Evolutionary conservation across 805 yeast genomes (phyloP).

Genomic region (Cyberlindnera xylosilytica): DNA sequence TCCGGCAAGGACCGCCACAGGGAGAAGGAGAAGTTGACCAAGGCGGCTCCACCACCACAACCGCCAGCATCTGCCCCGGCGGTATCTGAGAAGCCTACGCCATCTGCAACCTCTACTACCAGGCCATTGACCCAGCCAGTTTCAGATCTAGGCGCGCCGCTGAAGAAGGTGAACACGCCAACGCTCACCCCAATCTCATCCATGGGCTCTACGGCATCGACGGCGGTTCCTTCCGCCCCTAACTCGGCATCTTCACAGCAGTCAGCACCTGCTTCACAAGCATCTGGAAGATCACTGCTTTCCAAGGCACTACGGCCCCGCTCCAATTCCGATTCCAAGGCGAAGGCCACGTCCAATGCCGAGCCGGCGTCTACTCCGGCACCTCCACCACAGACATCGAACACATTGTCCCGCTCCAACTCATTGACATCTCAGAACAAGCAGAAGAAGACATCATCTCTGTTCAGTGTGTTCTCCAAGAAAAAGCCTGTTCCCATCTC

Average conservation of each 20-base stretch:
- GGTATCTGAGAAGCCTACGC: too few relatives aligned
- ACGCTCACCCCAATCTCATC: constrained; percentile 12
- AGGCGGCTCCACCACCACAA: background rate
- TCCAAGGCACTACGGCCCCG: constrained; percentile 27
- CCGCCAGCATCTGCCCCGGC: background rate
- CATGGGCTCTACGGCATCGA: constrained; percentile 17
- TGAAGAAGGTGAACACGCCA: constrained; percentile 1
- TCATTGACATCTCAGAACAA: constrained; percentile 17
- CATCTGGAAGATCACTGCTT: constrained; percentile 17
- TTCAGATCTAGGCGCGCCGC: background rate
- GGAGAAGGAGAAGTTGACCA: constrained; percentile 9
- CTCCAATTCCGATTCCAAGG: constrained; percentile 23
- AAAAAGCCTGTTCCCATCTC: constrained; percentile 23
- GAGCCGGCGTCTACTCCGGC: too few relatives aligned
- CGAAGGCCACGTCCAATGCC: constrained; percentile 2
- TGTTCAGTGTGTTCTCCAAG: constrained; percentile 31
- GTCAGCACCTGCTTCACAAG: constrained; percentile 5
- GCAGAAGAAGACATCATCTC: constrained; percentile 25
- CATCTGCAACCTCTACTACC: too few relatives aligned
- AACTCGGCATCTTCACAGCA: constrained; percentile 20
- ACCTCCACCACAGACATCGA: background rate
- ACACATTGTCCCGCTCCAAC: constrained; percentile 18
- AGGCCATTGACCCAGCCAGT: background rate
- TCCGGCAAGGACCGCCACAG: constrained; percentile 16
- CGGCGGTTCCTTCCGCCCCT: constrained; percentile 7